These are phyloP conservation scores for Waltergamsia citrina DNA, from an alignment of 2,329 filamentous ascomycete genomes.

Conservation along the genomic window DNA sequence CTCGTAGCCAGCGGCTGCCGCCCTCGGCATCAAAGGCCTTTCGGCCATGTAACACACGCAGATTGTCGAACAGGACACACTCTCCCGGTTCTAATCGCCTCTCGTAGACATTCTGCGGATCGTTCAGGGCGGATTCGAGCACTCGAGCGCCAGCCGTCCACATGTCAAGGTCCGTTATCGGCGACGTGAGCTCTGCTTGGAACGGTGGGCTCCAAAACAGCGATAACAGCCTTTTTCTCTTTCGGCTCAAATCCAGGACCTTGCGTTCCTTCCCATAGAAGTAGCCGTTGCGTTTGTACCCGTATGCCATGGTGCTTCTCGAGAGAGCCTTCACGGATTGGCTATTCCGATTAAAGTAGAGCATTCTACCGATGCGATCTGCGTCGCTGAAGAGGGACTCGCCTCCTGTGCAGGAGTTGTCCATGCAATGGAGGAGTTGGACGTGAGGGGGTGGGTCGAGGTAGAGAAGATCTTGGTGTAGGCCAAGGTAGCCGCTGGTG, in stretches of 20 bases:
- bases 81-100: slow-evolving; percentile 70
- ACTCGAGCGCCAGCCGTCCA: slow-evolving; percentile 40
- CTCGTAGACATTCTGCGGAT: slow-evolving; percentile 51
- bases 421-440: slow-evolving; percentile 83
- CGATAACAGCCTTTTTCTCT: background rate
- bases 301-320: slow-evolving; percentile 45
- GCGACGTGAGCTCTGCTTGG: slow-evolving; percentile 42
- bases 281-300: slow-evolving; percentile 58
- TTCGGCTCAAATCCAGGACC: slow-evolving; percentile 30
- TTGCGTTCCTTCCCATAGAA: slow-evolving; percentile 51
- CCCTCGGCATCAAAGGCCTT: slow-evolving; percentile 56
- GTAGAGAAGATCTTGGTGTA: slow-evolving; percentile 93
- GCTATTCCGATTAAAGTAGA: slow-evolving; percentile 11
- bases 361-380: slow-evolving; percentile 44
- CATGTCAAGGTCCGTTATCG: slow-evolving; percentile 10
- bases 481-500: slow-evolving; percentile 69
- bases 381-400: slow-evolving; percentile 81
- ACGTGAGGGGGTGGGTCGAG: slow-evolving; percentile 69
- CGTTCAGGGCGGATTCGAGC: slow-evolving; percentile 53
- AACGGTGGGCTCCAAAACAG: slow-evolving; percentile 57
- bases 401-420: slow-evolving; percentile 71
- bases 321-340: slow-evolving; percentile 26
- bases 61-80: slow-evolving; percentile 89
- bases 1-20: slow-evolving; percentile 69
- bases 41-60: slow-evolving; percentile 75